These are phyloP conservation scores for Chlorella sp. DNA, from an alignment of 139 green algal species.

Conservation along the genomic window DNA sequence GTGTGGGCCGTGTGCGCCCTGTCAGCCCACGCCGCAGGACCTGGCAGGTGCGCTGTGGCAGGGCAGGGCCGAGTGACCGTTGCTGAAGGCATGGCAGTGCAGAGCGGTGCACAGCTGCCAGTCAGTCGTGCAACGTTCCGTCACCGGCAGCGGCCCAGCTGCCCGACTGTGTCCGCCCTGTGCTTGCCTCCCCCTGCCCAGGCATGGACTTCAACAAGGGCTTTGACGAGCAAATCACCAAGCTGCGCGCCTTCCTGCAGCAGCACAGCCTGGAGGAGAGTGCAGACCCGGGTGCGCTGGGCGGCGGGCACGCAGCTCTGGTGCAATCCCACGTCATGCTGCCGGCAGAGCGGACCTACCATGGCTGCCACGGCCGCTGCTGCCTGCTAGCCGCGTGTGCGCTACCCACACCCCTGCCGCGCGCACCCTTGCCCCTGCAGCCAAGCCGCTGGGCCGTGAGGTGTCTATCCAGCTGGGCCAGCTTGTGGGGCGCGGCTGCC, in stretches of 20 bases:
- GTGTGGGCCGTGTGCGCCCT: too few relatives aligned
- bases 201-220: constrained; percentile 44
- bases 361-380: too few relatives aligned
- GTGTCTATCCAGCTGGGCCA: constrained; percentile 13
- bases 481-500: constrained; percentile 42
- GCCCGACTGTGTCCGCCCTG: background rate
- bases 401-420: background rate
- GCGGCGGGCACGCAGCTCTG: too few relatives aligned
- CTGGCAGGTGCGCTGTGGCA: background rate
- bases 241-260: constrained; percentile 29
- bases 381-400: background rate
- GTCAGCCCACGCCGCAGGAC: background rate
- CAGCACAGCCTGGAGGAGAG: constrained; percentile 24
- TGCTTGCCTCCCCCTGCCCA: background rate
- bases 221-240: constrained; percentile 33
- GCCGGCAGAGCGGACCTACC: too few relatives aligned
- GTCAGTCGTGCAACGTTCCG: background rate
- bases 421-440: background rate
- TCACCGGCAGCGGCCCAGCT: background rate
- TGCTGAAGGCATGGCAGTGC: too few relatives aligned
- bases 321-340: too few relatives aligned
- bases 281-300: background rate
- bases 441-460: background rate
- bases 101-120: background rate
- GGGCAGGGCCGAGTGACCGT: background rate